Evolutionary conservation across 2,329 filamentous ascomycete species (phyloP), one percentile per base, ranked within the genome.

Genomic region (Botryotinia calthae): DNA sequence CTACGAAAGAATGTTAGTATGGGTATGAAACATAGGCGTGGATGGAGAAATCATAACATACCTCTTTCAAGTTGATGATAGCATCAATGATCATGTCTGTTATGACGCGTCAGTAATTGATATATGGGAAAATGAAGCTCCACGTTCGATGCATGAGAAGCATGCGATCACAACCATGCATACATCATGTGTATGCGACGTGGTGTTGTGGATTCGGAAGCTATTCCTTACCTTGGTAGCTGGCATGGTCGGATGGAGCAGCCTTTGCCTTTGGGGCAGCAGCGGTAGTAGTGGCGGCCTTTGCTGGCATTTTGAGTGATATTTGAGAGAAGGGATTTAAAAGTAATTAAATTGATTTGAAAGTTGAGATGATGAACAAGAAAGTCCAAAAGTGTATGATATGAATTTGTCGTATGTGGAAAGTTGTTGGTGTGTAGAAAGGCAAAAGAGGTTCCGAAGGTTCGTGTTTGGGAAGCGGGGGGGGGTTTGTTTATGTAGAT

Each of bases 201-300:
- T 82, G 82, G 81, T 75, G 81, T 82, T 73, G 79, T 81, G 82
- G 77, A 73, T 48, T 75, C 74, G 70, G 74, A 76, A 81, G 79
- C 84, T 73, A 86, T 81, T 83, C 90, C 86, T 81, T 83, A 91
- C 90, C 89, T 84, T 88, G 88, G 84, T 92, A 92, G 79, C 74
- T 88, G 78, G 86, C 86, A 84, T 91, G 89, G 76, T 85, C 82
- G 76, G 87, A 81, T 76, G 86, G 81, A 79, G 84, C 82, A 77
- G 84, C 82, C 76, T 86, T 83, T 85, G 89, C 89, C 86, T 90
- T 90, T 79, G 85, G 78, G 77, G 87, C 84, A 56, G 65, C 48
- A 42, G 48, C 5, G 8, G 67, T 10, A 2, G 68, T n/a, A 79
- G 86, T 78, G 84, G 90, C 78, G 84, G 90, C 90, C 86, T 91